These are phyloP conservation scores for Cubamyces sp. DNA, from an alignment of 768 basidiomycete genomes.

Conservation along the genomic window DNA sequence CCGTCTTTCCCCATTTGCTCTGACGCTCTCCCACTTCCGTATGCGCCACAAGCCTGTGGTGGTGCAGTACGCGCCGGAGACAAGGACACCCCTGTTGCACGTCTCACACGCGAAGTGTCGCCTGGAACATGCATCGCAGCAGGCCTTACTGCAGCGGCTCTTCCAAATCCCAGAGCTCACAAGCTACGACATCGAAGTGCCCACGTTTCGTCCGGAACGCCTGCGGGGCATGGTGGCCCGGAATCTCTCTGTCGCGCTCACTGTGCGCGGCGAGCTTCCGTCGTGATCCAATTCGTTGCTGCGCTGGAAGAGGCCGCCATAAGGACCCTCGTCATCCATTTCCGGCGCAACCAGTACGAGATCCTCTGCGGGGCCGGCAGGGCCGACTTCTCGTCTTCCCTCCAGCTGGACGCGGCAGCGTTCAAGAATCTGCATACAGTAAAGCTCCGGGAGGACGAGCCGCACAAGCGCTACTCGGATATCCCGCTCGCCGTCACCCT, in stretches of 20 bases:
- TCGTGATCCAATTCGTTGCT: slow-evolving; percentile 7
- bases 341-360: slow-evolving; percentile 14
- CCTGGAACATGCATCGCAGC: not conserved
- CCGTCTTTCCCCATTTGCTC: slow-evolving; percentile 4
- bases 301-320: slow-evolving; percentile 1
- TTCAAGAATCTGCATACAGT: slow-evolving; percentile 1
- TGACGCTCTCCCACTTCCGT: slow-evolving; percentile 1
- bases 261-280: slow-evolving; percentile 14
- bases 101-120: slow-evolving; percentile 14
- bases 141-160: not conserved
- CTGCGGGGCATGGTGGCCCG: not conserved
- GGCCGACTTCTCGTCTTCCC: slow-evolving; percentile 7
- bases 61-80: not conserved
- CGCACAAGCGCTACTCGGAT: not conserved
- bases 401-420: not conserved
- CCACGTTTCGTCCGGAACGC: not conserved
- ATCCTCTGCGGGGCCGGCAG: not conserved
- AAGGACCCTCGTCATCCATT: not conserved
- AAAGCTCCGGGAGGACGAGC: slow-evolving; percentile 3
- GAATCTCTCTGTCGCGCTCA: not conserved
- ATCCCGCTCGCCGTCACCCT: not conserved
- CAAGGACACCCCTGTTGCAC: not conserved
- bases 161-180: slow-evolving; percentile 1
- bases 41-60: slow-evolving; percentile 8
- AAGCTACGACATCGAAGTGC: slow-evolving; percentile 11